Base-by-base conservation (phyloP, 2,329 filamentous ascomycete genomes). In the Amauroascus verrucosus region DNA sequence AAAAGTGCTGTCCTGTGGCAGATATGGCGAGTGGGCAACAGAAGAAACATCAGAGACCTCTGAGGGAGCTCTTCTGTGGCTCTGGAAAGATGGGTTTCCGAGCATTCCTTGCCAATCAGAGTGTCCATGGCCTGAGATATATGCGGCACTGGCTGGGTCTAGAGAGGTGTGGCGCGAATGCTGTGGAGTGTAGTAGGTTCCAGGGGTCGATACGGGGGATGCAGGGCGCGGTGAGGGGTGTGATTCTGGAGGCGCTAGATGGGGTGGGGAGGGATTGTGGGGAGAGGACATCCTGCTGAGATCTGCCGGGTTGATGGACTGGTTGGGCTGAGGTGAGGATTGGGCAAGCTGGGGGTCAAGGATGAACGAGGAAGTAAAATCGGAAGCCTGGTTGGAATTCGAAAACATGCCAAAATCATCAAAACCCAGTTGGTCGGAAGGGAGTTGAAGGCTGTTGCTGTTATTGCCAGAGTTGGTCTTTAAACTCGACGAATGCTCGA, bases 41-140 rank as follows among this genome's bases (percentile, higher is more conserved):
- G 88, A 95, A 1, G 81, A 95, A 5, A 95, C 84, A 60, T 96
- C 91, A 2, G 89, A 95, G 63, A 85, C 88, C 61, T 96, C 91
- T n/a, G 90, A 96, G 0, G 88, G 86, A 35, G 81, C 83, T 63
- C 90, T 82, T 61, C 89, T 80, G 66, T 96, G 91, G n/a, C 80
- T 77, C 60, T 87, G 84, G 64, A 95, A 96, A 56, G 75, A 72
- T 35, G 73, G 70, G 60, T 78, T 77, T 64, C 73, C 75, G 57
- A 76, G 67, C 64, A 77, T 71, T 32, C 74, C 73, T 54, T 71
- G 68, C 81, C 82, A 85, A 57, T 85, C 81, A 44, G 72, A 71
- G 47, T 73, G 71, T 44, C 72, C 67, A 48, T 73, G 70, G 44
- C 72, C 67, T 14, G 70, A 70, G 41, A 77, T 72, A 60, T 78